phyloP scores from a whole-genome alignment of 352 stramenopile species.

The Globisporangium yorkense region DNA sequence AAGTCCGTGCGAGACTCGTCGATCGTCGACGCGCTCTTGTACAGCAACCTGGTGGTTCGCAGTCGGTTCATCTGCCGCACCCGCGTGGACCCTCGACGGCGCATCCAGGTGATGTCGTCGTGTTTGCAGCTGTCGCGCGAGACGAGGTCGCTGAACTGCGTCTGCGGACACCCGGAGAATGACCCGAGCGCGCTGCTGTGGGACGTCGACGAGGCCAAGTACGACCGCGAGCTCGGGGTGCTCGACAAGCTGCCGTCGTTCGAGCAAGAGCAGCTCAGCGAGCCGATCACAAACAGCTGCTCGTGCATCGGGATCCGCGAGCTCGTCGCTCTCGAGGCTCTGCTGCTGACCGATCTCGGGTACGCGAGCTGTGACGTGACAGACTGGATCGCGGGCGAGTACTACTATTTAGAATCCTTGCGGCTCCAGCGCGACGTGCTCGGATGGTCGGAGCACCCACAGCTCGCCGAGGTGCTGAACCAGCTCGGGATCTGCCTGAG shows the following conservation, averaged over 20 bases:
- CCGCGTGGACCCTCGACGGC: slow-evolving; percentile 60
- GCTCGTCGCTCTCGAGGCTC: slow-evolving; percentile 64
- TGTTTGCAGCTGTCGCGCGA: slow-evolving; percentile 70
- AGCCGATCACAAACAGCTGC: slow-evolving; percentile 31
- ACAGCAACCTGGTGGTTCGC: slow-evolving; percentile 75
- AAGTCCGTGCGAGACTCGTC: slow-evolving; percentile 44
- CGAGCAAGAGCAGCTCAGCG: slow-evolving; percentile 27
- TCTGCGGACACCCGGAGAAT: slow-evolving; percentile 68
- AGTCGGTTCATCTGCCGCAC: slow-evolving; percentile 77
- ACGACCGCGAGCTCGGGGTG: slow-evolving; percentile 53
- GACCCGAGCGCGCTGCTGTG: slow-evolving; percentile 54
- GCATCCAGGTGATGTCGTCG: slow-evolving; percentile 60
- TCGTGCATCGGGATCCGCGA: slow-evolving; percentile 69
- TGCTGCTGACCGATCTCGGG: slow-evolving; percentile 68
- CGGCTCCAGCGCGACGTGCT: slow-evolving; percentile 75
- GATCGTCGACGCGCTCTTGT: slow-evolving; percentile 72
- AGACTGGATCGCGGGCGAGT: slow-evolving; percentile 70
- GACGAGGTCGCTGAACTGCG: slow-evolving; percentile 62
- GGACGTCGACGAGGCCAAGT: slow-evolving; percentile 76
- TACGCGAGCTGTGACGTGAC: slow-evolving; percentile 76
- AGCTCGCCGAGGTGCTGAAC: slow-evolving; percentile 78
- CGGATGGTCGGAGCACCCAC: slow-evolving; percentile 63
- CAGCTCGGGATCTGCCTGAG: slow-evolving; percentile 77
- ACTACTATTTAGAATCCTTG: slow-evolving; percentile 71
- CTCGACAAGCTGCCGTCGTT: slow-evolving; percentile 63